Evolutionary conservation across 2,329 filamentous ascomycete genomes (phyloP).

Genomic region (Chalaropsis thielavioides): DNA sequence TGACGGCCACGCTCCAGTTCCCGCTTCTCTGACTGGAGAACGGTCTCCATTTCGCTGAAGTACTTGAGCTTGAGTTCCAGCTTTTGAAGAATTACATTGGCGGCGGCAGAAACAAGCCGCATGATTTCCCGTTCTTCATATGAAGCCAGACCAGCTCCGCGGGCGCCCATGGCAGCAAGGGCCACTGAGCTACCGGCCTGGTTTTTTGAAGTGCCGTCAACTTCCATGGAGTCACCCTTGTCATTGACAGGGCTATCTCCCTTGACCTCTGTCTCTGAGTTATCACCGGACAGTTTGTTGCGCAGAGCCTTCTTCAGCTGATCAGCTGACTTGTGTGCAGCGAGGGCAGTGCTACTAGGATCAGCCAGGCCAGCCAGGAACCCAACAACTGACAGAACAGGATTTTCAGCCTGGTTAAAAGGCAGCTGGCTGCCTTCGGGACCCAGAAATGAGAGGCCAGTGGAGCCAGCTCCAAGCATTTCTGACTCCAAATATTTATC

Average conservation of each 20-base stretch:
- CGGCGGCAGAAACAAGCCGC: constrained; percentile 75
- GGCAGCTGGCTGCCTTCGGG: constrained; percentile 67
- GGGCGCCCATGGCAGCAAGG: constrained; percentile 71
- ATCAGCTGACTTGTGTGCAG: constrained; percentile 73
- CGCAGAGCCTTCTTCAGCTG: constrained; percentile 71
- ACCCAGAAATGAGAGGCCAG: constrained; percentile 51
- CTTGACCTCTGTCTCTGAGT: constrained; percentile 19
- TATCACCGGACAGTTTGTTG: constrained; percentile 53
- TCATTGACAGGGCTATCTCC: constrained; percentile 34
- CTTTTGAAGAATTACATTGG: constrained; percentile 90
- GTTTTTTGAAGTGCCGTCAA: constrained; percentile 31
- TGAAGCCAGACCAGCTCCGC: constrained; percentile 75
- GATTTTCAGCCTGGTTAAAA: constrained; percentile 86
- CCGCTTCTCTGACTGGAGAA: constrained; percentile 79
- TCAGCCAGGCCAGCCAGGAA: constrained; percentile 88
- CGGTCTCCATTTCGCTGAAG: constrained; percentile 89
- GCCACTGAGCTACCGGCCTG: constrained; percentile 56
- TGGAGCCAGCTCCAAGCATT: constrained; percentile 34
- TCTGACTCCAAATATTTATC: constrained; percentile 89
- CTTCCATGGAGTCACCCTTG: constrained; percentile 41
- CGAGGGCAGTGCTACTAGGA: constrained; percentile 76
- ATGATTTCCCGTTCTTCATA: constrained; percentile 97
- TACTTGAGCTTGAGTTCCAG: constrained; percentile 91
- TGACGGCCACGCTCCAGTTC: constrained; percentile 86
- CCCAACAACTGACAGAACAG: constrained; percentile 87